Evolutionary conservation across 2,329 filamentous ascomycete genomes (phyloP).

Genomic region (Sporothrix luriei): DNA sequence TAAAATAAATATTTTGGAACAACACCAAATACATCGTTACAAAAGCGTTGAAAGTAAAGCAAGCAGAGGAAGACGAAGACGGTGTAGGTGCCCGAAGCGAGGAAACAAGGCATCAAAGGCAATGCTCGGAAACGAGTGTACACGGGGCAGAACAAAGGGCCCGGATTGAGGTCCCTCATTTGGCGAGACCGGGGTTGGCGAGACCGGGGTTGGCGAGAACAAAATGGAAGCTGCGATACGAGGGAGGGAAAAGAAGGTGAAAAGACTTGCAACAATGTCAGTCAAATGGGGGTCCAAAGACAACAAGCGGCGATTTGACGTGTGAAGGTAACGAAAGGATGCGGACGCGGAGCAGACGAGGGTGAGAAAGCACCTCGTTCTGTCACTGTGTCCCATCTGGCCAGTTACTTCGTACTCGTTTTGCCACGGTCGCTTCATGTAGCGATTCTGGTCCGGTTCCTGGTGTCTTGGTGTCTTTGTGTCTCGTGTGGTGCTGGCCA

Average conservation of each 20-base stretch:
- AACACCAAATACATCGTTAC: background rate
- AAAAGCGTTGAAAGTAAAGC: background rate
- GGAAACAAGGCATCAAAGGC: background rate
- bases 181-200: slow-evolving; percentile 29
- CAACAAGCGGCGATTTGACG: background rate
- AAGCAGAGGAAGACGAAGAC: background rate
- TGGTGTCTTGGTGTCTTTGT: slow-evolving; percentile 21
- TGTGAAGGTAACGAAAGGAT: background rate
- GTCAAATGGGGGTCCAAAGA: background rate
- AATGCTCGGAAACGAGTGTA: slow-evolving; percentile 7
- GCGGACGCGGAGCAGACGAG: background rate
- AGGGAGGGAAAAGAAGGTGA: background rate
- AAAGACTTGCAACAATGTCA: background rate
- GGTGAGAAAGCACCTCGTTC: background rate
- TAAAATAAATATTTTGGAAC: background rate
- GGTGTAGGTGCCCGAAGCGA: background rate
- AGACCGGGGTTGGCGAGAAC: slow-evolving; percentile 19
- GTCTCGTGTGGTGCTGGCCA: slow-evolving; percentile 24
- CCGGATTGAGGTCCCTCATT: slow-evolving; percentile 1
- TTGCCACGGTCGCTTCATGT: slow-evolving; percentile 27
- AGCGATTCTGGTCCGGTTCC: slow-evolving; percentile 15
- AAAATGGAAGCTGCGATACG: background rate
- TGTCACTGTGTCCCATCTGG: background rate
- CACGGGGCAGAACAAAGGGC: slow-evolving; percentile 25
- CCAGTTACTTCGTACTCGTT: slow-evolving; percentile 1